Evolutionary conservation across 2,329 filamentous ascomycete species (phyloP), one percentile per base, ranked within the genome.

Genomic region (Peltaster fructicola): DNA sequence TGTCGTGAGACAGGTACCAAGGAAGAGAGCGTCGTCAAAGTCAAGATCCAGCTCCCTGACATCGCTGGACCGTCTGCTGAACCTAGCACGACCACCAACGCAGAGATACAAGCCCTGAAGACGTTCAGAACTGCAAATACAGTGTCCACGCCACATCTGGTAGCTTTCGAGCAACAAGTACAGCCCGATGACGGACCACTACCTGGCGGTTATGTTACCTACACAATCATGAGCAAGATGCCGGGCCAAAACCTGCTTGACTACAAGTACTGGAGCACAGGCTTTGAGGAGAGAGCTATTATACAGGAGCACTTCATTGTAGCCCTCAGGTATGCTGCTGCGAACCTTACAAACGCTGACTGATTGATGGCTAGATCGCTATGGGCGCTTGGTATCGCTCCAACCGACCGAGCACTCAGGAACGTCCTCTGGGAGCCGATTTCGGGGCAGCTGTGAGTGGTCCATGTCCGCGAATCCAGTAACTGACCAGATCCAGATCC

Each of bases 321-420:
- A 6, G 29, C 32, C 5, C 29, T 47, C 12, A 34, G 37, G 36
- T 42, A 27, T 17, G 33, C 26, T 14, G 22, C 13, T 9, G 12
- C 11, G 5, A 8, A 5, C 18, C 18, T 20, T 8, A 6, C 18
- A 4, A 4, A 4, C 9, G 8, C 20, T 4, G 9, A 12, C 27
- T 30, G 13, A 26, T 21, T 8, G 8, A 6, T 12, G 2, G 4
- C 12, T 20, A 44, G 40, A 12, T 20, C 27, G 6, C 30, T 46
- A 5, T 43, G 41, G 36, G 24, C 22, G 7, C 19, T 41, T 4
- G 40, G 38, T 6, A 35, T 45, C 20, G 39, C 41, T 19, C 43
- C 43, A 6, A 38, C 38, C 21, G 43, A 47, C 25, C 40, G 40
- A 32, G 43, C 42, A 4, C 24, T 47, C 9, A 28, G 43, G 6